Conservation (phyloP, 129 eudicot genomes). For the Artemisia annua region DNA sequence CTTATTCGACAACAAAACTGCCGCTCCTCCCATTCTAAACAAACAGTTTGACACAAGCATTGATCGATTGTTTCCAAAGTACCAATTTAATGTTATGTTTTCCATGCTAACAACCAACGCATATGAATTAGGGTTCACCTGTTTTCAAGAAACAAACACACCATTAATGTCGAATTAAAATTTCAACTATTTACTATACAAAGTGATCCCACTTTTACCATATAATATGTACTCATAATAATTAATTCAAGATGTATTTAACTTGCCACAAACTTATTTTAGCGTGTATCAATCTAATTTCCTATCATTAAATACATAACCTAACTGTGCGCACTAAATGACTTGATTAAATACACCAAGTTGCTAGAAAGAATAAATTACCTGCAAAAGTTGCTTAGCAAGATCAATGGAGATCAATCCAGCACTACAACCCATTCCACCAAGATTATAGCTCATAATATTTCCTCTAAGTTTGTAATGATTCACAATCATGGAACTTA, state of each 20-base stretch:
- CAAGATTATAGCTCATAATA: constrained; percentile 71
- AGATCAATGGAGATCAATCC: constrained; percentile 83
- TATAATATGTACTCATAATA: too few relatives aligned
- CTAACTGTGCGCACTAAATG: too few relatives aligned
- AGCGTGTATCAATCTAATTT: too few relatives aligned
- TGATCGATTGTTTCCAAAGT: constrained; percentile 66
- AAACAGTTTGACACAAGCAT: constrained; percentile 75
- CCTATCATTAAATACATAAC: too few relatives aligned
- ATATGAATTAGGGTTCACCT: constrained; percentile 67
- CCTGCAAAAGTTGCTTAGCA: constrained; percentile 76
- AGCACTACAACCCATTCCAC: constrained; percentile 97
- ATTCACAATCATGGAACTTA: constrained; percentile 73
- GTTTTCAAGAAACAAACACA: constrained; percentile 14
- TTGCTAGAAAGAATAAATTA: constrained; percentile 2
- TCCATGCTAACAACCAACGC: constrained; percentile 75
- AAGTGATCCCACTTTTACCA: too few relatives aligned
- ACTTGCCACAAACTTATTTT: too few relatives aligned
- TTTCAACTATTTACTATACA: too few relatives aligned
- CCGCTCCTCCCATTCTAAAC: constrained; percentile 84
- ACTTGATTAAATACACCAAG: too few relatives aligned
- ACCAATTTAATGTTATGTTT: constrained; percentile 70
- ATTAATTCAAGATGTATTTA: too few relatives aligned
- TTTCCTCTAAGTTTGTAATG: constrained; percentile 86
- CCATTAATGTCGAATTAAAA: background rate
- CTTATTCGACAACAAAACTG: constrained; percentile 65